Conservation (phyloP, 164 flowering plant genomes). For the Aristolochia californica region DNA sequence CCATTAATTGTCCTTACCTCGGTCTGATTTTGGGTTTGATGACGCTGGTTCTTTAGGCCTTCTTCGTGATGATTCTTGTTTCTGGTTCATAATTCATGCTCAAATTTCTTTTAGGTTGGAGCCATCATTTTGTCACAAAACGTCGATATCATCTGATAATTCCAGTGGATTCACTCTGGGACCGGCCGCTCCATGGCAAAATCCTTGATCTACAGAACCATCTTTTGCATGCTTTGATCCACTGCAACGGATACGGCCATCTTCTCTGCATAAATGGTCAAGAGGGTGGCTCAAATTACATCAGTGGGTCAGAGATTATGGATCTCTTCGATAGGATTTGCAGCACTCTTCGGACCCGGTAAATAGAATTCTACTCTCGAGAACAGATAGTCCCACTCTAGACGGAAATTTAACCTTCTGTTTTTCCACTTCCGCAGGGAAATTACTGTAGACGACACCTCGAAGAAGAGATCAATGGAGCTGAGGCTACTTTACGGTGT, state of each 20-base stretch:
- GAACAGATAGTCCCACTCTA: background rate
- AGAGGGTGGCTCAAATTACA: conserved; percentile 64
- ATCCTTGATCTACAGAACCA: conserved; percentile 44
- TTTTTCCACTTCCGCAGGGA: conserved; percentile 26
- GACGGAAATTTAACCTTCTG: background rate
- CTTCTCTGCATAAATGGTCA: conserved; percentile 65
- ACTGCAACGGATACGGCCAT: conserved; percentile 80
- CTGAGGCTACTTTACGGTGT: conserved; percentile 65
- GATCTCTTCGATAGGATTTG: conserved; percentile 91
- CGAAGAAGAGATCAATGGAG: conserved; percentile 62
- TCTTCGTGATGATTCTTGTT: background rate
- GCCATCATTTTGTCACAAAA: conserved; percentile 61
- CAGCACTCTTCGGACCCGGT: conserved; percentile 48
- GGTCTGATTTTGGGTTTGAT: background rate
- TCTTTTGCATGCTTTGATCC: conserved; percentile 71
- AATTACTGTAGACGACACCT: conserved; percentile 55
- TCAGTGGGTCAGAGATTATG: conserved; percentile 67
- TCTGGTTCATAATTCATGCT: background rate
- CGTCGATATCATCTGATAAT: conserved; percentile 71
- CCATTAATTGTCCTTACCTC: background rate
- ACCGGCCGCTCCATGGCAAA: conserved; percentile 30
- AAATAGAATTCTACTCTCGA: too few species aligned
- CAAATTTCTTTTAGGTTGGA: conserved; percentile 51
- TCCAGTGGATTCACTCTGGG: conserved; percentile 54
- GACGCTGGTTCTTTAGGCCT: background rate